Conservation (phyloP, 768 basidiomycete genomes). For the Scleroderma bovista region DNA sequence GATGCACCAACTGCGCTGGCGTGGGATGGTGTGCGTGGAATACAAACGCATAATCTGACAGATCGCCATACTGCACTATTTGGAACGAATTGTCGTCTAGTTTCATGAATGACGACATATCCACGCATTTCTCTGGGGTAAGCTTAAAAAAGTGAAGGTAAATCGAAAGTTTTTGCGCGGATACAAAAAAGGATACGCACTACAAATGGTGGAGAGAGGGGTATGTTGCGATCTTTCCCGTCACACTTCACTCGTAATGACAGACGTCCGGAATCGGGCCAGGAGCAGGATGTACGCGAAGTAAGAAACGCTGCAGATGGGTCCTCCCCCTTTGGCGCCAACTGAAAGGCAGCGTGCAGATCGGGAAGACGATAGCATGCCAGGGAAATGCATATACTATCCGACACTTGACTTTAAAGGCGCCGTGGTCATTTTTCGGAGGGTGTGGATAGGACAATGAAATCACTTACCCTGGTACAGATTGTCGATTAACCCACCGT, state of each 20-base stretch:
- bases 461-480: slow-evolving; percentile 26
- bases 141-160: slow-evolving; percentile 26
- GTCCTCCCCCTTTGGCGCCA: slow-evolving; percentile 9
- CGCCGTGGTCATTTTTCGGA: not conserved
- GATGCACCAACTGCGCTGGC: slow-evolving; percentile 33
- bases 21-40: slow-evolving; percentile 50
- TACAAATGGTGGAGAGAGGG: slow-evolving; percentile 29
- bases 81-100: slow-evolving; percentile 39
- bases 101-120: slow-evolving; percentile 42
- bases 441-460: not conserved
- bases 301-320: slow-evolving; percentile 18
- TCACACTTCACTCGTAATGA: slow-evolving; percentile 10
- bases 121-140: slow-evolving; percentile 44
- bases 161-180: not conserved
- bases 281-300: slow-evolving; percentile 30
- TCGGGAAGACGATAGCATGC: slow-evolving; percentile 37
- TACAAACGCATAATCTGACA: slow-evolving; percentile 41
- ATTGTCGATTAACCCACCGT: slow-evolving; percentile 34
- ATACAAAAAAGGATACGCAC: slow-evolving; percentile 24
- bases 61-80: slow-evolving; percentile 38
- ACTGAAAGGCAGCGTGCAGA: slow-evolving; percentile 12
- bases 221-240: slow-evolving; percentile 7
- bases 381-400: slow-evolving; percentile 40
- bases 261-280: slow-evolving; percentile 34
- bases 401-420: slow-evolving; percentile 26